Conservation (phyloP, 139 green algal genomes). For the Tetraselmis chui region DNA sequence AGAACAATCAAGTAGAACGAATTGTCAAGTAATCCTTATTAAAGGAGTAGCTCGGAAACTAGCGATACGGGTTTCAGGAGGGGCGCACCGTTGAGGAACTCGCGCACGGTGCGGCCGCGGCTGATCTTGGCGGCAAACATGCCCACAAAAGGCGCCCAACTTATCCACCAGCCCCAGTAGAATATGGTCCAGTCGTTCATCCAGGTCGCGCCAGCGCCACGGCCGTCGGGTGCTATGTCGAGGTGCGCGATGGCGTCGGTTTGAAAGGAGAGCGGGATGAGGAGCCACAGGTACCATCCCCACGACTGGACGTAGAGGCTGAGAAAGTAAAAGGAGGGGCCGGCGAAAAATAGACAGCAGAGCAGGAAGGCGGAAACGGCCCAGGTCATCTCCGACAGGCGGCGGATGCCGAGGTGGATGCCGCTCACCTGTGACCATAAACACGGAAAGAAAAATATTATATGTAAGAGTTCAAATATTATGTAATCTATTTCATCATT, state of each 20-base stretch:
- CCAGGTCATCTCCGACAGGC: constrained; percentile 22
- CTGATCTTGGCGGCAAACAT: constrained; percentile 36
- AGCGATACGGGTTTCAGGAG: no score
- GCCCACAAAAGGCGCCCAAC: constrained; percentile 30
- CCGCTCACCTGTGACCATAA: no score
- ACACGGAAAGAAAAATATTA: no score
- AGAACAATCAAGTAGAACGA: no score
- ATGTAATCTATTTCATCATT: no score
- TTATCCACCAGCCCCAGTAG: constrained; percentile 37
- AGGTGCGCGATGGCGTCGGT: neutral
- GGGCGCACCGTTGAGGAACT: constrained; percentile 16
- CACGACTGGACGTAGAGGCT: constrained; percentile 24
- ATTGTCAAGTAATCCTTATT: no score
- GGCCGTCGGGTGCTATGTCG: neutral
- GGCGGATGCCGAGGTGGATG: constrained; percentile 20
- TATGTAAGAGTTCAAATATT: no score
- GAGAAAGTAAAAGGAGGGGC: constrained; percentile 25
- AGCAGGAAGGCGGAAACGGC: constrained; percentile 16
- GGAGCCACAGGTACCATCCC: constrained; percentile 12
- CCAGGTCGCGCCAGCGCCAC: constrained; percentile 1
- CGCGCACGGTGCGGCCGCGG: constrained; percentile 25
- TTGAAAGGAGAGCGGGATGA: neutral
- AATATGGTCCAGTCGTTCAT: constrained; percentile 33
- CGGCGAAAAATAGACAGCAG: constrained; percentile 9
- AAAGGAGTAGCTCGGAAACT: no score